These are phyloP conservation scores for Cyberlindnera xylosilytica DNA, from an alignment of 805 yeast genomes.

Conservation along the genomic window DNA sequence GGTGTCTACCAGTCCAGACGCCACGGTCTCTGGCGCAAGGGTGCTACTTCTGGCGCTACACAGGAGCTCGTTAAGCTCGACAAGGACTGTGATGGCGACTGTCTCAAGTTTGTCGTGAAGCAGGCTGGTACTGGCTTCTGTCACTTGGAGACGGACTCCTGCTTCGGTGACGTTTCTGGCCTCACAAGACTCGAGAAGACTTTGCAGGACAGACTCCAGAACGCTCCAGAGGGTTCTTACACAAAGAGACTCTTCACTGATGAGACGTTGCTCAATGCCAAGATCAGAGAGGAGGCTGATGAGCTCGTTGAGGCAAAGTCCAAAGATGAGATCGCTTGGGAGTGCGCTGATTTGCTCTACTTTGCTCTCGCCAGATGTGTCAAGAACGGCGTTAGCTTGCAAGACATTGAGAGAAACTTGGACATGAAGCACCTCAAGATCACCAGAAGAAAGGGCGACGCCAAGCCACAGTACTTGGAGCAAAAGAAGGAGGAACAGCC, in stretches of 20 bases:
- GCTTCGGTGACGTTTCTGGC: slow-evolving; percentile 76
- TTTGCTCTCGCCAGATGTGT: slow-evolving; percentile 73
- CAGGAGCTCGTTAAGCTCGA: slow-evolving; percentile 68
- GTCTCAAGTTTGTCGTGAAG: slow-evolving; percentile 80
- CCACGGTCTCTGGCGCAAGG: slow-evolving; percentile 94
- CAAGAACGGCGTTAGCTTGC: slow-evolving; percentile 72
- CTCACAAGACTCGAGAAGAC: slow-evolving; percentile 65
- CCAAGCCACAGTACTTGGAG: slow-evolving; percentile 73
- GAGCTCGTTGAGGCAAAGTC: slow-evolving; percentile 83
- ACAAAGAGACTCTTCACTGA: slow-evolving; percentile 86
- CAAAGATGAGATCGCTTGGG: slow-evolving; percentile 83
- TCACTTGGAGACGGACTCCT: slow-evolving; percentile 76
- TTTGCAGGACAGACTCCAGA: slow-evolving; percentile 53
- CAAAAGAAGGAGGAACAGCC: slow-evolving; percentile 23
- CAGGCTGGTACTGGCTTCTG: slow-evolving; percentile 91
- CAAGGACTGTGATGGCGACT: slow-evolving; percentile 90
- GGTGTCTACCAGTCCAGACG: slow-evolving; percentile 95
- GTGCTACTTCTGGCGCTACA: slow-evolving; percentile 94
- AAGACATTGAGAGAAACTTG: slow-evolving; percentile 81
- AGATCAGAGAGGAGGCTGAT: slow-evolving; percentile 94
- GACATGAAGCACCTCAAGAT: slow-evolving; percentile 82
- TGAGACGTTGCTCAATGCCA: slow-evolving; percentile 70
- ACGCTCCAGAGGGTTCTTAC: slow-evolving; percentile 93
- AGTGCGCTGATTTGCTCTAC: slow-evolving; percentile 88
- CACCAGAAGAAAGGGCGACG: slow-evolving; percentile 93